phyloP scores from a whole-genome alignment of 1,139 yeast genomes.

The Taiozyma onychis region DNA sequence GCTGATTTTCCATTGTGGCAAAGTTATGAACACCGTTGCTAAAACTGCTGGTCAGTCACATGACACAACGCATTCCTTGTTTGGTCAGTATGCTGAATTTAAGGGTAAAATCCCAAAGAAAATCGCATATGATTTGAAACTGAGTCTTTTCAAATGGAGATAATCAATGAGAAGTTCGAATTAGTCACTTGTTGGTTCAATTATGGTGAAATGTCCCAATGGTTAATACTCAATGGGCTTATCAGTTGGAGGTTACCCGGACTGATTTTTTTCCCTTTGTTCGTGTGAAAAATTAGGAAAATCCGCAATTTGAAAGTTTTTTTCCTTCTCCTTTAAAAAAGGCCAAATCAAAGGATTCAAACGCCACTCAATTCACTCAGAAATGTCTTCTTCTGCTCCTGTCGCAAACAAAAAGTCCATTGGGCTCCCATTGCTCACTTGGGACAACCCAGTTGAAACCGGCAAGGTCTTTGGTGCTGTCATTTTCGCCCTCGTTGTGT shows the following conservation, averaged over 20 bases:
- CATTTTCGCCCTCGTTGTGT: constrained; percentile 49
- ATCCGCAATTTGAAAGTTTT: neutral
- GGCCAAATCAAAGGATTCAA: neutral
- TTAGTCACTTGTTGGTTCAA: no score
- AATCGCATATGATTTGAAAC: neutral
- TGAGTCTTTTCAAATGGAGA: constrained; percentile 20
- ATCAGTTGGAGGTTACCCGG: neutral
- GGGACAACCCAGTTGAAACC: constrained; percentile 78
- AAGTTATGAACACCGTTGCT: neutral
- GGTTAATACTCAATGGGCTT: neutral
- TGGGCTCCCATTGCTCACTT: constrained; percentile 47
- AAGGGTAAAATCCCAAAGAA: neutral
- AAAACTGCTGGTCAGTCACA: neutral
- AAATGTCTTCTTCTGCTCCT: neutral
- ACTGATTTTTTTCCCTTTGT: neutral
- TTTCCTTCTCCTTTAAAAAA: neutral
- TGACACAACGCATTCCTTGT: neutral
- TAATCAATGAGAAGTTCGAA: neutral
- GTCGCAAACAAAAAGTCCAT: constrained; percentile 1
- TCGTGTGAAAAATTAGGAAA: no score
- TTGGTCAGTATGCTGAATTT: neutral
- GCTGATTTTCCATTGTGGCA: neutral
- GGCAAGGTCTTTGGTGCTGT: constrained; percentile 72
- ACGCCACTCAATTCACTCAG: neutral
- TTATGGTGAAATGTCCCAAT: no score